A percentile compares a stretch with the other conserved stretches of the same genome.
Conservation (phyloP, 2,329 filamentous ascomycete species). For the Ophiosphaerella narmari region DNA sequence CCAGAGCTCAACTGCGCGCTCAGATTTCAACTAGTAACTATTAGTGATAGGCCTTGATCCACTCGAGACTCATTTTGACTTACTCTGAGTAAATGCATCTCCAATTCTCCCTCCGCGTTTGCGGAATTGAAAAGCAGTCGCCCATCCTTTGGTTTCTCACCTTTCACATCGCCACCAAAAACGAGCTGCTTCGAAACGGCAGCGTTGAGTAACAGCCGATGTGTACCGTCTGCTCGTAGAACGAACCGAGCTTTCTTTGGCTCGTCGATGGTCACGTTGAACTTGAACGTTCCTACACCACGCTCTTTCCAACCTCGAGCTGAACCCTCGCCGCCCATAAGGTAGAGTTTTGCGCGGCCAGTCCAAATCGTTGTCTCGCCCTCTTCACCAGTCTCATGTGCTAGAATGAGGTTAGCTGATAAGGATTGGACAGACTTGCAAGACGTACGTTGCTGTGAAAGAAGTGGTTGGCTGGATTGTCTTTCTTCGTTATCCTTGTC, state of each 20-base stretch:
- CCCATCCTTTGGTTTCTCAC: conserved; percentile 70
- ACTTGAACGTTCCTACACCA: conserved; percentile 79
- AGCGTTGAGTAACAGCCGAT: conserved; percentile 85
- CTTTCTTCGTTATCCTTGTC: conserved; percentile 24
- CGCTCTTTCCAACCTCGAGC: conserved; percentile 84
- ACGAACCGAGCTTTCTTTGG: conserved; percentile 70
- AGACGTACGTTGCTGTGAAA: conserved; percentile 67
- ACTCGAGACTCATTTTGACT: conserved; percentile 14
- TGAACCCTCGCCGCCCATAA: conserved; percentile 63
- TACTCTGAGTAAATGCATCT: conserved; percentile 63
- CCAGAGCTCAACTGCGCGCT: conserved; percentile 30
- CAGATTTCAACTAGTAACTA: conserved; percentile 21
- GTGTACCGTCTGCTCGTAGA: conserved; percentile 88
- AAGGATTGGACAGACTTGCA: background rate
- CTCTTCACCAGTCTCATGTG: conserved; percentile 83
- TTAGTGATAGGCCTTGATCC: conserved; percentile 5
- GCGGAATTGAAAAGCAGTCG: conserved; percentile 67
- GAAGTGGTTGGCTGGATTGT: conserved; percentile 49
- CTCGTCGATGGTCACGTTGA: conserved; percentile 61
- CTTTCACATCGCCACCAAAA: conserved; percentile 70
- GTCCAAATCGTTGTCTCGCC: conserved; percentile 76
- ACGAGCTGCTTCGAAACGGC: conserved; percentile 77
- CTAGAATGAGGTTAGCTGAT: conserved; percentile 43
- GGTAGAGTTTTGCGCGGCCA: conserved; percentile 82
- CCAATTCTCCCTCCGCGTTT: conserved; percentile 56